Percentiles rank a stretch among this genome's conserved stretches.
phyloP scores from a whole-genome alignment of 306 rosid species.

The Vigna hirtella region DNA sequence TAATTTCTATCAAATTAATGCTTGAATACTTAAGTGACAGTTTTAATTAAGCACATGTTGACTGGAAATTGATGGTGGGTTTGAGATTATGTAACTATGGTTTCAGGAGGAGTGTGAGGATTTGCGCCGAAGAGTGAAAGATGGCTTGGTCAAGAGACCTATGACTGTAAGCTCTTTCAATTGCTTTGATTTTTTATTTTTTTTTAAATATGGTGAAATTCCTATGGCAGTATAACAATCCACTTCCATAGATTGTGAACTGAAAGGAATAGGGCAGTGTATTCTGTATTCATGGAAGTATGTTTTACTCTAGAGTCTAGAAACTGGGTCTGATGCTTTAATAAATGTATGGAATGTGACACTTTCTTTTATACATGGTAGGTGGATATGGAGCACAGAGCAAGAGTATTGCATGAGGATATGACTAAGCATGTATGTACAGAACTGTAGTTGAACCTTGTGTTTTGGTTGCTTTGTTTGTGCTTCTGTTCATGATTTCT shows the following conservation, averaged over 20 bases:
- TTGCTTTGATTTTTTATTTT: slow-evolving; percentile 6
- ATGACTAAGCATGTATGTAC: slow-evolving; percentile 78
- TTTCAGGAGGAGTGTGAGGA: slow-evolving; percentile 87
- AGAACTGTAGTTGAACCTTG: slow-evolving; percentile 19
- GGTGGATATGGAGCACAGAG: slow-evolving; percentile 85
- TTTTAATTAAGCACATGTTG: slow-evolving; percentile 12
- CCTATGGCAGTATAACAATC: slow-evolving; percentile 29
- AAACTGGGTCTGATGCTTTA: slow-evolving; percentile 31
- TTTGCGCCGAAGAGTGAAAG: slow-evolving; percentile 71
- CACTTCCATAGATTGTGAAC: slow-evolving; percentile 30
- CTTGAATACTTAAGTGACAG: background rate
- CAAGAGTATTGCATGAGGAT: slow-evolving; percentile 75
- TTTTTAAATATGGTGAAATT: slow-evolving; percentile 17
- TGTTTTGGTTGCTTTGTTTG: slow-evolving; percentile 34
- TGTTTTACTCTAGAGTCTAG: slow-evolving; percentile 12
- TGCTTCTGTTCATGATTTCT: slow-evolving; percentile 33
- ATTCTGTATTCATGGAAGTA: slow-evolving; percentile 17
- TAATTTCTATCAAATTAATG: slow-evolving; percentile 10
- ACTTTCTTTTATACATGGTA: slow-evolving; percentile 42
- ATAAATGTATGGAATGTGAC: slow-evolving; percentile 34
- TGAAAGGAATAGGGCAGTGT: slow-evolving; percentile 34
- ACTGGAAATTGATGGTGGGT: slow-evolving; percentile 34
- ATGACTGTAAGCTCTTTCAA: slow-evolving; percentile 63
- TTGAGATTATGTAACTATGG: slow-evolving; percentile 38
- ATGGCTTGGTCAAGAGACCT: slow-evolving; percentile 65